These are phyloP conservation scores for Phaeoacremonium minimum DNA, from an alignment of 2,329 filamentous ascomycete species.

Conservation along the genomic window DNA sequence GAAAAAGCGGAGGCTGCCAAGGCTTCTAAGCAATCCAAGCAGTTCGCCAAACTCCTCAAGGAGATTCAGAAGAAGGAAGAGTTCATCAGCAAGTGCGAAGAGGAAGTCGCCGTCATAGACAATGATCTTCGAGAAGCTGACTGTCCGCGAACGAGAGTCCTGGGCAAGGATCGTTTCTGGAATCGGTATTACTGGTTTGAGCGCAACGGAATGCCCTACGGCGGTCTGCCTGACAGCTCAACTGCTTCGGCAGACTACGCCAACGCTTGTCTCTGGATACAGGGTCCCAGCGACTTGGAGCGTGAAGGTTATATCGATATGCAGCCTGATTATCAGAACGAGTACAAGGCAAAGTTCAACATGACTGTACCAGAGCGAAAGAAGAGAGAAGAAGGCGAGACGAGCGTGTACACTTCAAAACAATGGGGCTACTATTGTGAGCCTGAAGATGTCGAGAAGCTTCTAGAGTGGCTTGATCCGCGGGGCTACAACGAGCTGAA, in stretches of 20 bases:
- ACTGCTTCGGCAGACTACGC: conserved; percentile 85
- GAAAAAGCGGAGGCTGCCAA: conserved; percentile 62
- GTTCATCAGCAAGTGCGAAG: conserved; percentile 75
- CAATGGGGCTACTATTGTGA: conserved; percentile 94
- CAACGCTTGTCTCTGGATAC: conserved; percentile 93
- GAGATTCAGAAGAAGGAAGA: conserved; percentile 87
- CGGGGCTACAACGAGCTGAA: conserved; percentile 83
- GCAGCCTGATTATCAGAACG: conserved; percentile 62
- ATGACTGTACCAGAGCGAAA: conserved; percentile 86
- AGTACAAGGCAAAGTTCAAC: conserved; percentile 73
- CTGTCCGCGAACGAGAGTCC: conserved; percentile 80
- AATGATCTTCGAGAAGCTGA: conserved; percentile 92
- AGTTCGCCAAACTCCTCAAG: conserved; percentile 81
- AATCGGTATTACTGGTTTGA: conserved; percentile 99
- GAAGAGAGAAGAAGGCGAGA: conserved; percentile 76
- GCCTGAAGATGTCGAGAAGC: conserved; percentile 68
- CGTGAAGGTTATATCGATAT: conserved; percentile 82
- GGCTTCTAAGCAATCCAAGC: conserved; percentile 74
- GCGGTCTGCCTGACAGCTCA: conserved; percentile 80
- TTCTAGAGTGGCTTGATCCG: conserved; percentile 85
- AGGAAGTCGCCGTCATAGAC: conserved; percentile 79
- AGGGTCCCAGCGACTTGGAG: conserved; percentile 88
- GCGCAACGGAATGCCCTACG: conserved; percentile 95
- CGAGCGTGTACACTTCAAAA: conserved; percentile 68
- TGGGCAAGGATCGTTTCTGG: conserved; percentile 95